phyloP scores from a whole-genome alignment of 1,139 yeast species.

The Yamadazyma dushanensis region DNA sequence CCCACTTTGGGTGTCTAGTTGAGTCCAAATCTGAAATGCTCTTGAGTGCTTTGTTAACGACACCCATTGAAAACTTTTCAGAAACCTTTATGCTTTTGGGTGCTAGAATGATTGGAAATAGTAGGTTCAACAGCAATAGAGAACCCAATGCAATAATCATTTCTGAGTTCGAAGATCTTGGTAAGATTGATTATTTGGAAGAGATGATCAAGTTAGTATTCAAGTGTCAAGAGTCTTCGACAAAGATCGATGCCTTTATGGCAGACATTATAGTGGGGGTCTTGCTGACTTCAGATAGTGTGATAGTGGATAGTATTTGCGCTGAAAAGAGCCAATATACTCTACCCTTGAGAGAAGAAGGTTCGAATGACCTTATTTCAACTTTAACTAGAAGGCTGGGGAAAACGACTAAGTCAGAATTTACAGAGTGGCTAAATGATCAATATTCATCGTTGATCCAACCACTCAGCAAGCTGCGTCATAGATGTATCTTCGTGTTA shows the following conservation, averaged over 20 bases:
- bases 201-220: conserved; percentile 6
- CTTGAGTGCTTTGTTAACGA: conserved; percentile 1
- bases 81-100: conserved; percentile 4
- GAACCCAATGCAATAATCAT: neutral
- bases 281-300: conserved; percentile 1
- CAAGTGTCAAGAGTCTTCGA: conserved; percentile 1
- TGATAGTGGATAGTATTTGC: neutral
- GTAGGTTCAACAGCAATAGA: neutral
- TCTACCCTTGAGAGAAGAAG: neutral
- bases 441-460: neutral
- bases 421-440: conserved; percentile 1
- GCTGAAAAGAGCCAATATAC: neutral
- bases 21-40: conserved; percentile 1
- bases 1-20: conserved; percentile 1
- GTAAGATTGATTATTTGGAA: neutral
- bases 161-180: conserved; percentile 10
- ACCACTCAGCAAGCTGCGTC: neutral
- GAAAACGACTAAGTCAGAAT: too few relatives aligned
- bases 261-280: conserved; percentile 11
- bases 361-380: too few relatives aligned
- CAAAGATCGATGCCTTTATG: conserved; percentile 2
- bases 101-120: conserved; percentile 3
- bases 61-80: neutral
- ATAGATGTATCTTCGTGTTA: neutral
- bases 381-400: too few relatives aligned